These are phyloP conservation scores for Umbilicaria muhlenbergii DNA, from an alignment of 495 filamentous ascomycete species.

Conservation along the genomic window DNA sequence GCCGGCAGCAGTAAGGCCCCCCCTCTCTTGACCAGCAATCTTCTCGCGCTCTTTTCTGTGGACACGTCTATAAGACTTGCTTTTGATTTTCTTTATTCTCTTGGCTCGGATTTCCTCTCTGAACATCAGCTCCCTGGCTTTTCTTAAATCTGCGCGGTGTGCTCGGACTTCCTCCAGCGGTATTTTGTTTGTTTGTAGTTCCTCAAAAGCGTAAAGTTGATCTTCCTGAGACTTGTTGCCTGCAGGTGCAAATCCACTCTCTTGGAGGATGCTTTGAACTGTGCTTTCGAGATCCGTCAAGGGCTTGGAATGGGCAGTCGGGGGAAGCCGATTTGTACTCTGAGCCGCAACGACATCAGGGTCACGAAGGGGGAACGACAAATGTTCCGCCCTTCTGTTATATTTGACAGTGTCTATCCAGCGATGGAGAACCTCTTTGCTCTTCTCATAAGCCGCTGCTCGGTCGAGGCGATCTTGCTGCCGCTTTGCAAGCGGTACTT, in stretches of 20 bases:
- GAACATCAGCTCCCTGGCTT: constrained; percentile 70
- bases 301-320: constrained; percentile 39
- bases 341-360: constrained; percentile 34
- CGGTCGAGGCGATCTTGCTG: constrained; percentile 82
- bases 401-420: constrained; percentile 93
- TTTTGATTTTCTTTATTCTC: constrained; percentile 97
- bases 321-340: constrained; percentile 35
- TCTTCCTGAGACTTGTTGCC: constrained; percentile 47
- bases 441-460: constrained; percentile 73
- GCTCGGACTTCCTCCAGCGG: constrained; percentile 58
- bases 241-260: constrained; percentile 56
- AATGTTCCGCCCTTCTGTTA: constrained; percentile 80
- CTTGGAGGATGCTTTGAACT: constrained; percentile 73
- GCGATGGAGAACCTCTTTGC: constrained; percentile 73
- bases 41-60: constrained; percentile 76
- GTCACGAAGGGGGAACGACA: constrained; percentile 77
- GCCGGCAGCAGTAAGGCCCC: constrained; percentile 52
- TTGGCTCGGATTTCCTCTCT: constrained; percentile 81
- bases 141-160: constrained; percentile 58
- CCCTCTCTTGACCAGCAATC: constrained; percentile 51
- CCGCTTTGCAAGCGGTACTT: constrained; percentile 71
- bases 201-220: constrained; percentile 51
- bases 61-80: constrained; percentile 78
- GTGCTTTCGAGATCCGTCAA: constrained; percentile 68
- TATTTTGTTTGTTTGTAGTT: constrained; percentile 47